Conservation (phyloP, 352 stramenopile species). For the Pythium aristosporum region DNA sequence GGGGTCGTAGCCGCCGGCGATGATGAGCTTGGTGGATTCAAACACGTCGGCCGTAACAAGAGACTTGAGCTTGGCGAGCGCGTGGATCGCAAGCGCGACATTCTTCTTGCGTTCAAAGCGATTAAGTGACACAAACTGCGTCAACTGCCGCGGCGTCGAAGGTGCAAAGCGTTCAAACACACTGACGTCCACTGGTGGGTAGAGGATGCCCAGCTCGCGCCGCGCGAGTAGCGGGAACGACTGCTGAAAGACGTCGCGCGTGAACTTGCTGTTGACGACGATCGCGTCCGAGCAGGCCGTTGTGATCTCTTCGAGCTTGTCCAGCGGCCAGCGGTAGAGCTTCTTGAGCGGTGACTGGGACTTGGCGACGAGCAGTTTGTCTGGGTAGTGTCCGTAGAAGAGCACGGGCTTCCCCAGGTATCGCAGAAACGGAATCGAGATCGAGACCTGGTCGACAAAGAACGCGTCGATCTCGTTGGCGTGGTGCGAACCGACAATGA, state of each 20-base stretch:
- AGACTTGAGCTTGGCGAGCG: slow-evolving; percentile 58
- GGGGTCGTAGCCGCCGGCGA: slow-evolving; percentile 96
- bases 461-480: slow-evolving; percentile 64
- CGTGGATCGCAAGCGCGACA: slow-evolving; percentile 87
- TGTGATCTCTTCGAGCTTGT: slow-evolving; percentile 93
- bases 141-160: slow-evolving; percentile 36
- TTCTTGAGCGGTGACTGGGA: slow-evolving; percentile 68
- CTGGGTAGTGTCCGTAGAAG: slow-evolving; percentile 99
- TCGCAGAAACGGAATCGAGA: slow-evolving; percentile 75
- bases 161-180: slow-evolving; percentile 48
- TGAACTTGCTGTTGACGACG: slow-evolving; percentile 97
- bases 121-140: slow-evolving; percentile 96
- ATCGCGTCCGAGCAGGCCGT: slow-evolving; percentile 88
- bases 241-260: slow-evolving; percentile 84
- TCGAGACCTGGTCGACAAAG: slow-evolving; percentile 82
- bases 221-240: slow-evolving; percentile 80
- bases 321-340: slow-evolving; percentile 91
- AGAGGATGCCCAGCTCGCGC: slow-evolving; percentile 87
- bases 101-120: slow-evolving; percentile 99
- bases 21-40: slow-evolving; percentile 79
- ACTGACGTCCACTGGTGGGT: slow-evolving; percentile 92
- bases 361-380: slow-evolving; percentile 92
- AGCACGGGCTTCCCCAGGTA: slow-evolving; percentile 84
- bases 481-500: slow-evolving; percentile 44
- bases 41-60: slow-evolving; percentile 41